Evolutionary conservation across 2,329 filamentous ascomycete species (phyloP), one percentile per base, ranked within the genome.

Genomic region (Phialemoniopsis sp.): DNA sequence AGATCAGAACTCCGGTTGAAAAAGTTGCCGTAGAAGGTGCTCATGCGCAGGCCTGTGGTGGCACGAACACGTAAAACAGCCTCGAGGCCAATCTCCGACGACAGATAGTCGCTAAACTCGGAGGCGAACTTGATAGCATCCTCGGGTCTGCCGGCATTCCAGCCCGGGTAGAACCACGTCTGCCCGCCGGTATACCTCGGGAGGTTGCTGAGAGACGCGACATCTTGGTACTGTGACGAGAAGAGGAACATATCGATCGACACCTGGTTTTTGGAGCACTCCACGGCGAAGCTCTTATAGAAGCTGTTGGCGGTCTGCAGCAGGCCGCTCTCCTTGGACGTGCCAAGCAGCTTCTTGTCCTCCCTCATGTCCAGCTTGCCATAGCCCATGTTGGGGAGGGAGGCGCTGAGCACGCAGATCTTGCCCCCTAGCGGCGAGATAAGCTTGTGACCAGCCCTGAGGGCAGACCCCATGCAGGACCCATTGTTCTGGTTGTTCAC

Each of bases 161-260:
- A 98, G 17, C 88, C 91, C 13, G 93, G 93, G 58, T 98, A 98
- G 70, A 96, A 97, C 73, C 91, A 97, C 1, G 93, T 98, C 60
- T 97, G 93, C 16, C 93, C 93, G 61, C 91, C 93, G 17, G 93
- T 97, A 60, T 97, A 98, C 52, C 93, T 77, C 34, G 93, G 93
- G 36, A 98, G 73, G 62, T 96, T 96, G 72, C 89, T 95, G 39
- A 98, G 73, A 26, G 90, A 95, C 5, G 93, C 93, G 37, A 98
- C 93, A 59, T 98, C 93, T 64, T 97, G 93, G 62, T 98, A 96
- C 59, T 93, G 87, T 13, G 89, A 90, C 4, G 88, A 93, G 68
- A 95, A 96, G 37, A 96, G 72, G 71, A 96, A 96, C 90, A 96
- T 96, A 61, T 96, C 90, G 50, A 98, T 89, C 0, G 90, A 97